These are phyloP conservation scores for Thielaviopsis populi DNA, from an alignment of 2,329 filamentous ascomycete species.

Conservation along the genomic window DNA sequence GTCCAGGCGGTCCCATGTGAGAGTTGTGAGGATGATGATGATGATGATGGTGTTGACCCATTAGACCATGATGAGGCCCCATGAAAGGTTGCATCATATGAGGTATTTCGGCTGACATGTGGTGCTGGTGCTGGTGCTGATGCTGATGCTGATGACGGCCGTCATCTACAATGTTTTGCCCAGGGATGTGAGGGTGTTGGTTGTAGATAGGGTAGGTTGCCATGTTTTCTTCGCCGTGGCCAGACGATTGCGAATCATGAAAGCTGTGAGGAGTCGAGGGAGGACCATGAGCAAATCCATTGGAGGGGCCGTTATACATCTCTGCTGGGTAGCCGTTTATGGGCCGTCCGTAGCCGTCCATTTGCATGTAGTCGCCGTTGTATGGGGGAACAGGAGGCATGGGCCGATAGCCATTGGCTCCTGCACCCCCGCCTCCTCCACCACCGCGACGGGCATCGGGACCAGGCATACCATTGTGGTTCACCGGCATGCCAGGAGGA, in stretches of 20 bases:
- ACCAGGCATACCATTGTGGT: conserved; percentile 20
- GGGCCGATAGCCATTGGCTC: conserved; percentile 22
- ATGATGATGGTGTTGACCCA: conserved; percentile 20
- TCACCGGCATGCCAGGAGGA: conserved; percentile 30
- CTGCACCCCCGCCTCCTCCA: conserved; percentile 21
- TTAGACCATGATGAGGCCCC: conserved; percentile 21
- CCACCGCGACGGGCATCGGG: conserved; percentile 22
- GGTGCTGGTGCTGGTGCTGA: conserved; percentile 8
- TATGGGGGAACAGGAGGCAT: conserved; percentile 26
- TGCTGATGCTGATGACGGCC: conserved; percentile 19
- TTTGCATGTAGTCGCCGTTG: conserved; percentile 25
- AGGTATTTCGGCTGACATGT: conserved; percentile 22
- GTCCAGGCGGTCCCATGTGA: conserved; percentile 23
- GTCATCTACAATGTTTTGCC: conserved; percentile 21
- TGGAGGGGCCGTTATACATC: conserved; percentile 9
- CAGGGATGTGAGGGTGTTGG: conserved; percentile 17
- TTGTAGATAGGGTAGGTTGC: conserved; percentile 11
- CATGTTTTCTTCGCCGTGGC: conserved; percentile 30
- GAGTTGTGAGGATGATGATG: conserved; percentile 18
- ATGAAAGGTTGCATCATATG: conserved; percentile 24
- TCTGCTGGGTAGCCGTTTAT: conserved; percentile 21
- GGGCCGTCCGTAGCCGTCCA: conserved; percentile 28
- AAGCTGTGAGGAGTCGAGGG: conserved; percentile 44
- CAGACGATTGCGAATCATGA: conserved; percentile 45
- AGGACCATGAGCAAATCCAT: conserved; percentile 27